Percentiles rank a stretch among this genome's conserved stretches.
phyloP scores from a whole-genome alignment of 1,139 yeast genomes.

The Protomyces pachydermus region DNA sequence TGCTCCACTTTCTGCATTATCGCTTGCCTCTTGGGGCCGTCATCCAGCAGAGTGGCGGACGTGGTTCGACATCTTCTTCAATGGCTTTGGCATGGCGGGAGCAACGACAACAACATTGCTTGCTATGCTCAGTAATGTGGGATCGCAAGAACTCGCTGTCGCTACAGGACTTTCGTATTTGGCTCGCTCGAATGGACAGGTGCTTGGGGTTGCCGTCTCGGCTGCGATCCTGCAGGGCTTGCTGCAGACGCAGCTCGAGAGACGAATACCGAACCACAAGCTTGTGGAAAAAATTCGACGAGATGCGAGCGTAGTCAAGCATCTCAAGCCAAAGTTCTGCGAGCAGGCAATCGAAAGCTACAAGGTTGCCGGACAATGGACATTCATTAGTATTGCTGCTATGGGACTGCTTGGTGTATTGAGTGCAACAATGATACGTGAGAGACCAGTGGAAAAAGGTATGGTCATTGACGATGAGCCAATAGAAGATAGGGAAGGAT shows the following conservation, averaged over 20 bases:
- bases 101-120: slow-evolving; percentile 24
- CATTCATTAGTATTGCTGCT: slow-evolving; percentile 14
- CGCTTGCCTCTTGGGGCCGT: slow-evolving; percentile 13
- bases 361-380: slow-evolving; percentile 4
- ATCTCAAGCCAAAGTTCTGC: neutral
- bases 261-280: neutral
- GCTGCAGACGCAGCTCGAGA: slow-evolving; percentile 2
- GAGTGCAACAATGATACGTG: slow-evolving; percentile 11
- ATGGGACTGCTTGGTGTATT: slow-evolving; percentile 10
- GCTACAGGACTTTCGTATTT: slow-evolving; percentile 34
- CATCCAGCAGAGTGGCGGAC: slow-evolving; percentile 16
- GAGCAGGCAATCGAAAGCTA: slow-evolving; percentile 11
- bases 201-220: slow-evolving; percentile 32
- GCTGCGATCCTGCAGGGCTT: slow-evolving; percentile 20
- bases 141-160: slow-evolving; percentile 32
- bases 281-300: slow-evolving; percentile 6
- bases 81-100: slow-evolving; percentile 33
- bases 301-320: slow-evolving; percentile 17
- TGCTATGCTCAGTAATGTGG: slow-evolving; percentile 25
- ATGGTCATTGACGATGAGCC: neutral
- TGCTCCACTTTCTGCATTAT: slow-evolving; percentile 9
- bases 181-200: slow-evolving; percentile 33
- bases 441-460: neutral
- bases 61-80: slow-evolving; percentile 30
- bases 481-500: neutral